Conservation (phyloP, 208 protist species). For the Angomonas ambiguus region DNA sequence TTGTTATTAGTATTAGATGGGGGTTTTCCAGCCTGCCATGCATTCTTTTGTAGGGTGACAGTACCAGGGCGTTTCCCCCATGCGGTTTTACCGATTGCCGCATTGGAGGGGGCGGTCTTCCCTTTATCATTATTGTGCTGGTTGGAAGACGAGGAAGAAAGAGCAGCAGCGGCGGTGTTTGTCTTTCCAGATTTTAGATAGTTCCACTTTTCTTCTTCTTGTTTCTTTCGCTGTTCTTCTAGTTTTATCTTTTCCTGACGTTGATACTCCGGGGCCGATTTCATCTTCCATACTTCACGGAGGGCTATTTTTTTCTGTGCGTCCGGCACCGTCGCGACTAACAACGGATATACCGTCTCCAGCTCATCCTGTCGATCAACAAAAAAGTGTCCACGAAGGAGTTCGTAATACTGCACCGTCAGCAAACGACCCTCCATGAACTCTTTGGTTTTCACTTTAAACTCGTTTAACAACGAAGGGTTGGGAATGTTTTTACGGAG, state of each 20-base stretch:
- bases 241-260: slow-evolving; percentile 25
- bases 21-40: slow-evolving; percentile 21
- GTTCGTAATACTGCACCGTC: slow-evolving; percentile 64
- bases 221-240: slow-evolving; percentile 44
- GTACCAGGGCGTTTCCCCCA: slow-evolving; percentile 26
- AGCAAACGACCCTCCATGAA: slow-evolving; percentile 64
- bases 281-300: slow-evolving; percentile 71
- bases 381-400: slow-evolving; percentile 44
- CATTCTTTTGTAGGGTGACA: background rate
- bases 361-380: slow-evolving; percentile 31
- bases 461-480: slow-evolving; percentile 28
- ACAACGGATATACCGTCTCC: slow-evolving; percentile 60
- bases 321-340: slow-evolving; percentile 61
- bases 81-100: slow-evolving; percentile 2
- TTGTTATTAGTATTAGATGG: slow-evolving; percentile 8
- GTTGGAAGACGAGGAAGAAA: too few species aligned
- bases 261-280: slow-evolving; percentile 63
- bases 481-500: slow-evolving; percentile 38
- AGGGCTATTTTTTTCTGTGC: slow-evolving; percentile 44
- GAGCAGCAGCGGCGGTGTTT: background rate
- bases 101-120: too few species aligned
- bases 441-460: slow-evolving; percentile 45
- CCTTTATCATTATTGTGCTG: slow-evolving; percentile 1
- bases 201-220: slow-evolving; percentile 26
- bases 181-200: background rate